Evolutionary conservation across 2,329 filamentous ascomycete genomes (phyloP).

Genomic region (Chrysoporthe cubensis): DNA sequence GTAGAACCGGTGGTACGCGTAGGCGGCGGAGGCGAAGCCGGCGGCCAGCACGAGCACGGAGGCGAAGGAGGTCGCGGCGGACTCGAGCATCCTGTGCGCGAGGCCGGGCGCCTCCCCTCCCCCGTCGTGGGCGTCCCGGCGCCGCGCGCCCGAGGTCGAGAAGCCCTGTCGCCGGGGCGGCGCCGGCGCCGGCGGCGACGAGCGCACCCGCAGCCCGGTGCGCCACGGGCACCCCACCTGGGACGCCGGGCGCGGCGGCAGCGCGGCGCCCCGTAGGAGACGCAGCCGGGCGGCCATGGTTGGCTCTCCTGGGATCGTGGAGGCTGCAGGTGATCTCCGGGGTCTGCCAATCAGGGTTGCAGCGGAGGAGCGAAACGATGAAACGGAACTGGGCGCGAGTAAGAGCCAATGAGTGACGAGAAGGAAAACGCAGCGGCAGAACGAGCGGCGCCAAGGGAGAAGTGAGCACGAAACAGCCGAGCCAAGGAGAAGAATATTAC

Average conservation of each 20-base stretch:
- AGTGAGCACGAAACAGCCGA: neutral
- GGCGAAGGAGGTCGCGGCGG: conserved; percentile 75
- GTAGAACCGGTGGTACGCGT: conserved; percentile 81
- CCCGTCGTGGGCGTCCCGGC: conserved; percentile 17
- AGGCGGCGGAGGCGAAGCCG: conserved; percentile 69
- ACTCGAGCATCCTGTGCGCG: conserved; percentile 69
- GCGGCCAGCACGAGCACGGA: conserved; percentile 73
- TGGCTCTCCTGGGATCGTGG: neutral
- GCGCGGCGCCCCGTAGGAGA: conserved; percentile 10
- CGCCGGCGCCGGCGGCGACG: no score
- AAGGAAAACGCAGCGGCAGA: neutral
- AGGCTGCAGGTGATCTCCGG: neutral
- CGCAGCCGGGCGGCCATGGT: conserved; percentile 21
- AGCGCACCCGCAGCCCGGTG: no score
- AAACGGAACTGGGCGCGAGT: neutral
- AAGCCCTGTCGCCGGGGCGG: neutral
- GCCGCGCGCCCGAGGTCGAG: conserved; percentile 19
- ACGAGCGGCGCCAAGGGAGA: neutral
- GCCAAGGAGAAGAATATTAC: neutral
- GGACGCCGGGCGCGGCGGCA: conserved; percentile 2
- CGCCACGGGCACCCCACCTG: no score
- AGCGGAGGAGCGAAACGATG: neutral
- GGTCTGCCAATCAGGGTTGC: neutral
- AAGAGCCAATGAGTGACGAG: no score
- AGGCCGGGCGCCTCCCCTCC: conserved; percentile 42